Evolutionary conservation across 2,329 filamentous ascomycete genomes (phyloP).

Genomic region (Orbilia javanica): DNA sequence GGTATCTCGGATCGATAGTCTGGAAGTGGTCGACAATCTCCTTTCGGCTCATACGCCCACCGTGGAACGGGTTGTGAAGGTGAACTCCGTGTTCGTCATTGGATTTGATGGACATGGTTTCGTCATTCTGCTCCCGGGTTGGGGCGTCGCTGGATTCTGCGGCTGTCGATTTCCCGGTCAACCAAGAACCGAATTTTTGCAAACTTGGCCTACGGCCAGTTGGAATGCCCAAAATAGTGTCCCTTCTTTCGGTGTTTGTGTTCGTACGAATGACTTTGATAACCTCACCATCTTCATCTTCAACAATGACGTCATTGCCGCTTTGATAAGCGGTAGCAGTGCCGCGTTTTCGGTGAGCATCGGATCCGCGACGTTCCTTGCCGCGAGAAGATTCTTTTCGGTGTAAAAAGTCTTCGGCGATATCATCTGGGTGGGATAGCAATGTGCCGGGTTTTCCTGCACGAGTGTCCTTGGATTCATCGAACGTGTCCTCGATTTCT

Average conservation of each 20-base stretch:
- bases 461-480: slow-evolving; percentile 56
- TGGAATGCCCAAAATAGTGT: slow-evolving; percentile 47
- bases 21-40: slow-evolving; percentile 49
- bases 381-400: slow-evolving; percentile 18
- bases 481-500: slow-evolving; percentile 48
- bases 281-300: slow-evolving; percentile 87
- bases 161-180: slow-evolving; percentile 54
- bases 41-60: slow-evolving; percentile 51
- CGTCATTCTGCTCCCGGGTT: slow-evolving; percentile 34
- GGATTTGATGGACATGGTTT: slow-evolving; percentile 47
- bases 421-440: slow-evolving; percentile 29
- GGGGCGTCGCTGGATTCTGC: slow-evolving; percentile 61
- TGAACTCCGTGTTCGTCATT: slow-evolving; percentile 57
- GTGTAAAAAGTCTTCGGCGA: slow-evolving; percentile 30
- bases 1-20: slow-evolving; percentile 52
- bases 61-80: slow-evolving; percentile 53
- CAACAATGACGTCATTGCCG: slow-evolving; percentile 89
- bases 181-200: slow-evolving; percentile 57
- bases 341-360: slow-evolving; percentile 69
- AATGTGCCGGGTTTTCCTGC: slow-evolving; percentile 30
- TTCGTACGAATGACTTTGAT: slow-evolving; percentile 70
- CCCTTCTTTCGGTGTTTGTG: slow-evolving; percentile 61
- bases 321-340: slow-evolving; percentile 86
- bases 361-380: slow-evolving; percentile 59
- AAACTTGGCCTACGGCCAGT: slow-evolving; percentile 43